Evolutionary conservation across 441 rosid genomes (phyloP), one percentile per base, ranked within the genome.

Genomic region (Aquilaria agallochum): DNA sequence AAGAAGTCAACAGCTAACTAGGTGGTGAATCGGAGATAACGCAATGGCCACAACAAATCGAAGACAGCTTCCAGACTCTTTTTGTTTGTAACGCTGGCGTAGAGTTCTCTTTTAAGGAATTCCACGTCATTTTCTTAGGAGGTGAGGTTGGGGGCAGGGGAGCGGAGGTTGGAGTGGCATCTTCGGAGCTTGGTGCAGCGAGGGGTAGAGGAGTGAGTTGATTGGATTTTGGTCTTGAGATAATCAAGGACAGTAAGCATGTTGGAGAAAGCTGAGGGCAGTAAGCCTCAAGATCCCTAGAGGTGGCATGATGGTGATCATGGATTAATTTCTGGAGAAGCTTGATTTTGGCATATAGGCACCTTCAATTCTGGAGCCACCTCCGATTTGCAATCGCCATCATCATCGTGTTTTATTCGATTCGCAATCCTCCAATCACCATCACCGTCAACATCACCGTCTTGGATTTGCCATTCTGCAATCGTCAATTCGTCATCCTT

Each of bases 51-150:
- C 27, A 20, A 20, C 27, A 20, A 20, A 20, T 20, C 27, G 63
- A 95, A 87, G 87, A 92, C 74, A 53, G 86, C 74, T 56, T 87
- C 92, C 0, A 89, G 84, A 82, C 87, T 88, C 73, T 83, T 92
- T 68, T 79, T 72, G 3, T 92, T 88, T 0, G 76, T 73, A 71
- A 83, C 33, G 58, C 89, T 82, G 31, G 84, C 78, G 31, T 53
- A 74, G 5, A 87, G 72, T 60, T 80, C 82, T 67, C 51, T 86
- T 70, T 79, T 82, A 50, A 87, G 34, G 70, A 60, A 79, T 9
- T 86, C 90, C 27, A 20, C 27, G 1, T 20, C 27, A 40, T 66
- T 72, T 50, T 85, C 89, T 1, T 85, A 91, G 0, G 42, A 13
- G 4, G 27, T 10, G 0, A 71, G 58, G 15, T 59, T 80, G 9